phyloP scores from a whole-genome alignment of 148 eudicot species.

The Dysphania ambrosioides region DNA sequence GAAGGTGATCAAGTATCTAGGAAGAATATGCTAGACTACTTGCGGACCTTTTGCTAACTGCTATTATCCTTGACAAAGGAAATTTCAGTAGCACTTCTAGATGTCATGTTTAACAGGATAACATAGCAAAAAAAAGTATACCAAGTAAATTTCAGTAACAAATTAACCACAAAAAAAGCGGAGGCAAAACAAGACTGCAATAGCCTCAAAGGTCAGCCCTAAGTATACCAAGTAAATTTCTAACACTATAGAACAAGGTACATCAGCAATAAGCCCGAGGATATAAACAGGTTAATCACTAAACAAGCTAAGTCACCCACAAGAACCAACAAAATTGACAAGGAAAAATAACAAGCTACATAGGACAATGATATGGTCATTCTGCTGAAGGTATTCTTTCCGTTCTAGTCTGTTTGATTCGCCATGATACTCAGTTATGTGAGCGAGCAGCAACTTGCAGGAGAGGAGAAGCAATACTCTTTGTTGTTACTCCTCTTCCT shows the following conservation, averaged over 20 bases:
- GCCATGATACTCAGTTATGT: not conserved
- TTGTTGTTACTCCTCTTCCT: not conserved
- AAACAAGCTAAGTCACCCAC: constrained; percentile 11
- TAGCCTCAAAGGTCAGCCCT: constrained; percentile 22
- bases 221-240: constrained; percentile 1
- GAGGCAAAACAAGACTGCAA: constrained; percentile 8
- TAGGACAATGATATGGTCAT: not conserved
- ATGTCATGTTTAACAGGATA: not conserved
- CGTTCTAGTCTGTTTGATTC: not conserved
- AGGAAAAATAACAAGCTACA: constrained; percentile 2
- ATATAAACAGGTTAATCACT: constrained; percentile 9
- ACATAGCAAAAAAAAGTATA: not conserved
- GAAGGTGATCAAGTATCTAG: not conserved
- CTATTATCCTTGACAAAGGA: too few species aligned
- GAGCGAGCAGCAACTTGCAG: not conserved
- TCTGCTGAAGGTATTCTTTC: too few species aligned
- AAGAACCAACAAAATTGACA: constrained; percentile 6
- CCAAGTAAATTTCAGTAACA: constrained; percentile 5
- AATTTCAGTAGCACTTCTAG: not conserved
- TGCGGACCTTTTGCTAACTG: too few species aligned
- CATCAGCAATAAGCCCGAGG: not conserved
- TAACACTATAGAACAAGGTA: constrained; percentile 2
- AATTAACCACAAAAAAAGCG: not conserved
- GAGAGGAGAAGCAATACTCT: constrained; percentile 12
- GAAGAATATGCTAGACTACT: not conserved